phyloP scores from a whole-genome alignment of 164 flowering plant genomes.

The Umbilicus rupestris region DNA sequence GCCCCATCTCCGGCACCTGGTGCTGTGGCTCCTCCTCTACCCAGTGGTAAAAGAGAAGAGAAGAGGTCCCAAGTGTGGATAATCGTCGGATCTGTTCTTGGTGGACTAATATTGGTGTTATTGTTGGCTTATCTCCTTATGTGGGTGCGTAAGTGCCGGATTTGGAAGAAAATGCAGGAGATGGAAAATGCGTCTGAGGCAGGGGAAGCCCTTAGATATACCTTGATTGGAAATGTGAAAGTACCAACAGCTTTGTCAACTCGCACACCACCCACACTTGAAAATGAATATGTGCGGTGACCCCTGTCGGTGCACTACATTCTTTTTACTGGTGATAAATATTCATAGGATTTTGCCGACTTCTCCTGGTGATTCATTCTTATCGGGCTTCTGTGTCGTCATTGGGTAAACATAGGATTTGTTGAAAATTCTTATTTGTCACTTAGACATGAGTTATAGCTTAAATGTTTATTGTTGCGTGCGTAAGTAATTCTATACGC shows the following conservation, averaged over 20 bases:
- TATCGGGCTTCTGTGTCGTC: no score
- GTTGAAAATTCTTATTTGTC: no score
- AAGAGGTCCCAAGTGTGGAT: slow-evolving; percentile 39
- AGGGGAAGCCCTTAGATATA: slow-evolving; percentile 54
- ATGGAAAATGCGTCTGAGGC: slow-evolving; percentile 72
- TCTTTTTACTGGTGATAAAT: no score
- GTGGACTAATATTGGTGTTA: slow-evolving; percentile 36
- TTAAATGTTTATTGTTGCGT: no score
- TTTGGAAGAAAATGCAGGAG: slow-evolving; percentile 37
- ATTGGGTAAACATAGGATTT: no score
- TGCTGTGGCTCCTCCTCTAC: slow-evolving; percentile 14
- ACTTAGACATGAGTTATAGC: no score
- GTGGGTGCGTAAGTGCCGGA: slow-evolving; percentile 34
- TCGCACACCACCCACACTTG: slow-evolving; percentile 45
- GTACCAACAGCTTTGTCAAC: slow-evolving; percentile 52
- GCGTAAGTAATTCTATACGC: no score
- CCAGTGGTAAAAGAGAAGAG: slow-evolving; percentile 14
- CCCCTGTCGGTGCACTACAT: neutral
- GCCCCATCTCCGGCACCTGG: slow-evolving; percentile 32
- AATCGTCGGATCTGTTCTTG: slow-evolving; percentile 53
- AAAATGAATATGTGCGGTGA: slow-evolving; percentile 48
- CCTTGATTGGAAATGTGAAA: slow-evolving; percentile 33
- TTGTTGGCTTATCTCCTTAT: slow-evolving; percentile 27
- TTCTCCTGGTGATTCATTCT: no score
- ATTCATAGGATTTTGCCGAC: no score